Evolutionary conservation across 345 rosid genomes (phyloP).

Genomic region (Fremontodendron californicum): DNA sequence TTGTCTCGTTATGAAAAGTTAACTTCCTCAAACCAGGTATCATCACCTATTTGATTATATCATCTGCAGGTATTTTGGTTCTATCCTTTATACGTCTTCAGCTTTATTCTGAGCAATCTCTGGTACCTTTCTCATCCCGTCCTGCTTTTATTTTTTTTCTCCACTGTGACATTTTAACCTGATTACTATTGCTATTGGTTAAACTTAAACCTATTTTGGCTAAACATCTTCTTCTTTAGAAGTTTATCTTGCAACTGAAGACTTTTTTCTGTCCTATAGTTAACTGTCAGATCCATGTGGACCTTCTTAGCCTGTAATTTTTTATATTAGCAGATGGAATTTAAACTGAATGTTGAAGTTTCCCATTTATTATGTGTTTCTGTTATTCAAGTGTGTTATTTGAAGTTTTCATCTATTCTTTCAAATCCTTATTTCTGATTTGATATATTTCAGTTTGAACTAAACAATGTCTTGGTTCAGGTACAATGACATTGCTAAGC

Average conservation of each 20-base stretch:
- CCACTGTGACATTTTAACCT: background rate
- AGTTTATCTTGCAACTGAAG: background rate
- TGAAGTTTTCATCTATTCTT: background rate
- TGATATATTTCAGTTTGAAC: background rate
- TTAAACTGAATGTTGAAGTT: constrained; percentile 1
- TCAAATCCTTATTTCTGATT: background rate
- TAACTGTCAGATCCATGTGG: background rate
- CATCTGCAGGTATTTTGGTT: constrained; percentile 83
- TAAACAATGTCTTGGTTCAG: constrained; percentile 33
- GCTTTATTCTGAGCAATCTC: constrained; percentile 74
- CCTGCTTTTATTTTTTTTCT: background rate
- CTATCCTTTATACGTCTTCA: constrained; percentile 81
- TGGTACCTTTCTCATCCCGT: constrained; percentile 44
- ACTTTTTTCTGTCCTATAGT: background rate
- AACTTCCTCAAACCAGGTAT: background rate
- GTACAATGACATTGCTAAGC: constrained; percentile 87
- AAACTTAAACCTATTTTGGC: background rate
- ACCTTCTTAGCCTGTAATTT: background rate
- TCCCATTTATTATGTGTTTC: background rate
- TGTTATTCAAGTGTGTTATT: background rate
- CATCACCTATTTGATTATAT: background rate
- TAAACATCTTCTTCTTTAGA: background rate
- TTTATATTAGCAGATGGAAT: background rate
- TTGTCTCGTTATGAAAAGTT: background rate
- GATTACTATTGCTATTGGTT: background rate